Conservation (phyloP, 108 stramenopile genomes). For the Craspedostauros australis region DNA sequence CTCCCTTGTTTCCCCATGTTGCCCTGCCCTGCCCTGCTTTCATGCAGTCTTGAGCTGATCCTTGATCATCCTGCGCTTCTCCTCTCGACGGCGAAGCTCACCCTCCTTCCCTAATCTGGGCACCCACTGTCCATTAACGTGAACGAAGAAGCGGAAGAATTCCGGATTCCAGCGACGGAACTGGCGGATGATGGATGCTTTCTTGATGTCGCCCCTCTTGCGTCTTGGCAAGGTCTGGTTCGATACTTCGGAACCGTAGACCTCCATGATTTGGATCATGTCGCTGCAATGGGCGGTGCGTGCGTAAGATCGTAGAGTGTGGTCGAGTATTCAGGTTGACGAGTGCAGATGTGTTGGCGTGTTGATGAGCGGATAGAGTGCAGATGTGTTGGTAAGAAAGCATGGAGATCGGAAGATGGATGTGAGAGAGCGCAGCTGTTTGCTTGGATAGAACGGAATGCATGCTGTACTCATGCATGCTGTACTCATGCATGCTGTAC, state of each 20-base stretch:
- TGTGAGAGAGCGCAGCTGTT: too few species aligned
- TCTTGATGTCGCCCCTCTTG: constrained; percentile 23
- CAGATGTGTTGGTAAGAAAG: too few species aligned
- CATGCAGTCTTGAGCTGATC: background rate
- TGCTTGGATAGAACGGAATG: too few species aligned
- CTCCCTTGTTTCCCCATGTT: too few species aligned
- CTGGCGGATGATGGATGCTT: constrained; percentile 44
- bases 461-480: too few species aligned
- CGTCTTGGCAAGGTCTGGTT: constrained; percentile 29
- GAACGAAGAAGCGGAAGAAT: constrained; percentile 38
- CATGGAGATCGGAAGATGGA: too few species aligned
- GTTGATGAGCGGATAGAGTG: too few species aligned
- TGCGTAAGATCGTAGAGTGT: too few species aligned
- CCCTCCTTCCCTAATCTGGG: constrained; percentile 42
- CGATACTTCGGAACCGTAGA: constrained; percentile 52
- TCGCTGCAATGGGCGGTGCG: too few species aligned
- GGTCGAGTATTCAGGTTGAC: too few species aligned
- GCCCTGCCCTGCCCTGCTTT: background rate
- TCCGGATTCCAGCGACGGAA: constrained; percentile 57
- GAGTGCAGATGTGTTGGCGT: too few species aligned
- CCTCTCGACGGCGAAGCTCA: constrained; percentile 30
- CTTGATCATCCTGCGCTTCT: constrained; percentile 16
- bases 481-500: too few species aligned
- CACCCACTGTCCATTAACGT: constrained; percentile 40
- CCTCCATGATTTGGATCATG: constrained; percentile 47